Conservation (phyloP, 2,329 filamentous ascomycete species). For the Diaporthe destruens region DNA sequence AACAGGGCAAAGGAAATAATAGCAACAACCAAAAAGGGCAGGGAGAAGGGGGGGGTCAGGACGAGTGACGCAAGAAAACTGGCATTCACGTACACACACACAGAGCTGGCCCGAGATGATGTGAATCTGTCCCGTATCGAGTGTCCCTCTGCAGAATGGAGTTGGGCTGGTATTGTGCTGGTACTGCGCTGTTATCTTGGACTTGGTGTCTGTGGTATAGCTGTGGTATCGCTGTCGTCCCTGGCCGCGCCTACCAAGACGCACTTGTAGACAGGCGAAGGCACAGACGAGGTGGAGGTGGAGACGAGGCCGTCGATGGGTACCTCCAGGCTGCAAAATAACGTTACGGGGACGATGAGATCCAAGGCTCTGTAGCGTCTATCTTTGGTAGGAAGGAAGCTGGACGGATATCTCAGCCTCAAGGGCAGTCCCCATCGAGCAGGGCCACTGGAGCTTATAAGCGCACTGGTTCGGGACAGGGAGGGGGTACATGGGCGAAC, state of each 20-base stretch:
- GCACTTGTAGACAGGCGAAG: constrained; percentile 34
- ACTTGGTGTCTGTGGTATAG: not conserved
- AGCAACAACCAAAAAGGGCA: constrained; percentile 41
- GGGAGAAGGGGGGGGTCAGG: not conserved
- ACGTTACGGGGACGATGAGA: constrained; percentile 30
- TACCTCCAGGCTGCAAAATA: constrained; percentile 39
- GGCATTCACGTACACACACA: constrained; percentile 35
- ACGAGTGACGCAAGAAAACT: constrained; percentile 14
- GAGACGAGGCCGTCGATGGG: constrained; percentile 34
- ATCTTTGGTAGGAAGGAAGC: constrained; percentile 40
- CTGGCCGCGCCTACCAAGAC: not conserved
- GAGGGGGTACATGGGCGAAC: constrained; percentile 33
- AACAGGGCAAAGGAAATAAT: constrained; percentile 41
- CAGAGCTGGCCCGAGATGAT: not conserved
- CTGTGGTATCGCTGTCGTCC: not conserved
- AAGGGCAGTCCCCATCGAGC: constrained; percentile 27
- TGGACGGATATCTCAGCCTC: constrained; percentile 40
- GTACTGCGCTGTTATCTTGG: not conserved
- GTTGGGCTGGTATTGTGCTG: too few species aligned
- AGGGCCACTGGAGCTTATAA: constrained; percentile 38
- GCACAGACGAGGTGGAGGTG: constrained; percentile 17
- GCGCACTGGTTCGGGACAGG: constrained; percentile 33
- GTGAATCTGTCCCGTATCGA: not conserved
- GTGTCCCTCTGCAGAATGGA: not conserved
- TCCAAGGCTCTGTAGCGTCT: constrained; percentile 33